Conservation (phyloP, 495 filamentous ascomycete genomes). For the Viridothelium virens region DNA sequence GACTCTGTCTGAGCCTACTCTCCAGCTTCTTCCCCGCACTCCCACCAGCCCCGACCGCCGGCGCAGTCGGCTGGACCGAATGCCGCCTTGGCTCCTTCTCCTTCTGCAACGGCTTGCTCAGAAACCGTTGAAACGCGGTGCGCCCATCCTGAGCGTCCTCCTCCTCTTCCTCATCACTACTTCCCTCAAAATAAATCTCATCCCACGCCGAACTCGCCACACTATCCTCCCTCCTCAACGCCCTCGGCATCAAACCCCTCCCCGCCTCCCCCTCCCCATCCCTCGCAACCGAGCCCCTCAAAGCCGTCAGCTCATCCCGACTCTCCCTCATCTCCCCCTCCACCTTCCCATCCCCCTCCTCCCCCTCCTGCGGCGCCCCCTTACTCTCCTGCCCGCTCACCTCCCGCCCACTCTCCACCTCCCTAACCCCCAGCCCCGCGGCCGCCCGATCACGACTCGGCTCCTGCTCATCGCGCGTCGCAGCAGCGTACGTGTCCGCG, state of each 20-base stretch:
- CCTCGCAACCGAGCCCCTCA: conserved; percentile 15
- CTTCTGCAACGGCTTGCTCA: conserved; percentile 6
- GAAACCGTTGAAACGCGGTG: conserved; percentile 1
- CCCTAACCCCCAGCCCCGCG: conserved; percentile 26
- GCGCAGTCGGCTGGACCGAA: conserved; percentile 3
- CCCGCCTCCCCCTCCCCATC: conserved; percentile 11
- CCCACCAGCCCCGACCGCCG: background rate
- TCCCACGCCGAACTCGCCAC: conserved; percentile 31
- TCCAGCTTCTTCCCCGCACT: background rate
- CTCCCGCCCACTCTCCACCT: conserved; percentile 34
- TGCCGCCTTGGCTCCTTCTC: background rate
- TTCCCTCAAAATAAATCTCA: conserved; percentile 32
- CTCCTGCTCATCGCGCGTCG: conserved; percentile 51
- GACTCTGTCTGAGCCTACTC: background rate
- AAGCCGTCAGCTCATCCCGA: conserved; percentile 31
- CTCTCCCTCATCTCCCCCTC: conserved; percentile 33
- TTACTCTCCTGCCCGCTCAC: conserved; percentile 56
- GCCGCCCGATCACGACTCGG: conserved; percentile 41
- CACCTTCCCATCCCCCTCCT: conserved; percentile 47
- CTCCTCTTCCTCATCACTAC: conserved; percentile 29
- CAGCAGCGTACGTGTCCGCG: conserved; percentile 53
- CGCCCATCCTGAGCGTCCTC: conserved; percentile 18
- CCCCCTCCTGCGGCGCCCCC: conserved; percentile 44
- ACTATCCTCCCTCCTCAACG: conserved; percentile 13
- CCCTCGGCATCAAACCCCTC: background rate